Evolutionary conservation across 1,139 yeast species (phyloP).

Genomic region (Geotrichum reessii): DNA sequence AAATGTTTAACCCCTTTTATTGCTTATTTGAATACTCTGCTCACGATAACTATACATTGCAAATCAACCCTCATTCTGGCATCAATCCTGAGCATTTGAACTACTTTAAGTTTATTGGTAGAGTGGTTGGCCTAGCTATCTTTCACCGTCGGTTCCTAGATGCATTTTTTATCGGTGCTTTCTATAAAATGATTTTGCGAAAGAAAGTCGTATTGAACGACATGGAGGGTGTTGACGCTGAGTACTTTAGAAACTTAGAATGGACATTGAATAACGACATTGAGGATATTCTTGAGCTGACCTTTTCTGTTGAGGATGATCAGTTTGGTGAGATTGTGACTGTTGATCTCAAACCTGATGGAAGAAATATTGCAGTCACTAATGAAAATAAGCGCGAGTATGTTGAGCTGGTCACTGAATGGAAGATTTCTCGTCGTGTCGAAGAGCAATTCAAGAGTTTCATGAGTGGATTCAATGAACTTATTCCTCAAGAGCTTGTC

Average conservation of each 20-base stretch:
- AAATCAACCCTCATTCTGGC: conserved; percentile 96
- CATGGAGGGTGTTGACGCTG: conserved; percentile 99
- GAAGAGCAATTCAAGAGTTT: conserved; percentile 96
- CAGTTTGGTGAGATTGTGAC: conserved; percentile 91
- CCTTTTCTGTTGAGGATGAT: conserved; percentile 94
- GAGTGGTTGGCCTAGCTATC: conserved; percentile 96
- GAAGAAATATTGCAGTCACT: conserved; percentile 82
- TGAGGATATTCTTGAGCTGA: conserved; percentile 75
- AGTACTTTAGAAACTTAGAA: conserved; percentile 85
- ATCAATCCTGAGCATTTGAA: conserved; percentile 97
- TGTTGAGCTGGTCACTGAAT: conserved; percentile 90
- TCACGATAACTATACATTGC: conserved; percentile 95
- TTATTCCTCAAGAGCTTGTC: conserved; percentile 93
- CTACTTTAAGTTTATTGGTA: conserved; percentile 95
- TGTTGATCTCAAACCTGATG: conserved; percentile 84
- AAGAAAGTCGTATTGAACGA: conserved; percentile 94
- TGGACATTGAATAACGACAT: conserved; percentile 96
- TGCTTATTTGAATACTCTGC: conserved; percentile 96
- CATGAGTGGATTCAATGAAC: conserved; percentile 96
- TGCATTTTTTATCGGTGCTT: conserved; percentile 96
- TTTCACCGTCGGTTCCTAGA: conserved; percentile 97
- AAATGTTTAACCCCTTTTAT: conserved; percentile 98
- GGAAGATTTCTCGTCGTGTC: conserved; percentile 91
- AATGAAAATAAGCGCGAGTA: conserved; percentile 94
- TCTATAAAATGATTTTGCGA: conserved; percentile 95